These are phyloP conservation scores for Vaccinium corymbosum DNA, from an alignment of 148 eudicot species.

Conservation along the genomic window DNA sequence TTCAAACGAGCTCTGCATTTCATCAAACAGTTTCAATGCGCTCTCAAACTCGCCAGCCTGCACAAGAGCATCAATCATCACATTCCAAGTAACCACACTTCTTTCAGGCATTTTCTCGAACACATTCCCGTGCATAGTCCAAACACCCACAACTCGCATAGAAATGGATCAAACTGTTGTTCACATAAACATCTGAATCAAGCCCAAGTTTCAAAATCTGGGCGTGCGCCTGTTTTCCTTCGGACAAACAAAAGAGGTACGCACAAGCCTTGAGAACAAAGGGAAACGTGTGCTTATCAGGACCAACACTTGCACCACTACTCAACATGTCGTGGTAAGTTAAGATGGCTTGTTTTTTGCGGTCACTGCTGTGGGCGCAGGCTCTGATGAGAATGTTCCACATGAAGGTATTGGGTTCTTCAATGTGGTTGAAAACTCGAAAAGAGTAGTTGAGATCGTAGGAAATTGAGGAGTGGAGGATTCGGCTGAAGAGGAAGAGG, in stretches of 20 bases:
- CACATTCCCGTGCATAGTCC: constrained; percentile 50
- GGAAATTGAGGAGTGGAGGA: constrained; percentile 47
- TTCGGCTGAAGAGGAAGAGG: constrained; percentile 36
- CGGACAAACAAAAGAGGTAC: constrained; percentile 37
- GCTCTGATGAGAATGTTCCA: constrained; percentile 70
- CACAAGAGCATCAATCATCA: constrained; percentile 59
- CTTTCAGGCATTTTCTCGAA: constrained; percentile 70
- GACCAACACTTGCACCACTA: constrained; percentile 24
- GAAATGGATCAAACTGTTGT: constrained; percentile 61
- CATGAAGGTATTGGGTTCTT: constrained; percentile 50
- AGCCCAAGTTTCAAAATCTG: constrained; percentile 59
- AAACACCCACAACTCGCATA: constrained; percentile 56
- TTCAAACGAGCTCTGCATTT: constrained; percentile 46
- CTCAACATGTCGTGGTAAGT: constrained; percentile 40
- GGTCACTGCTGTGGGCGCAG: constrained; percentile 36
- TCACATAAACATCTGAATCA: constrained; percentile 47
- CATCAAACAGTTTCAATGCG: constrained; percentile 46
- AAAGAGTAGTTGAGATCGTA: constrained; percentile 41
- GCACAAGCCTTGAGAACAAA: constrained; percentile 77
- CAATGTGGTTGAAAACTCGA: constrained; percentile 36
- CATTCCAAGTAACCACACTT: constrained; percentile 70
- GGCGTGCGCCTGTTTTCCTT: constrained; percentile 53
- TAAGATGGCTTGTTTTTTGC: constrained; percentile 35
- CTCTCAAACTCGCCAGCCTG: constrained; percentile 52
- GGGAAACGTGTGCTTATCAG: constrained; percentile 74